phyloP scores from a whole-genome alignment of 768 basidiomycete species.

The Termitomyces sp. region DNA sequence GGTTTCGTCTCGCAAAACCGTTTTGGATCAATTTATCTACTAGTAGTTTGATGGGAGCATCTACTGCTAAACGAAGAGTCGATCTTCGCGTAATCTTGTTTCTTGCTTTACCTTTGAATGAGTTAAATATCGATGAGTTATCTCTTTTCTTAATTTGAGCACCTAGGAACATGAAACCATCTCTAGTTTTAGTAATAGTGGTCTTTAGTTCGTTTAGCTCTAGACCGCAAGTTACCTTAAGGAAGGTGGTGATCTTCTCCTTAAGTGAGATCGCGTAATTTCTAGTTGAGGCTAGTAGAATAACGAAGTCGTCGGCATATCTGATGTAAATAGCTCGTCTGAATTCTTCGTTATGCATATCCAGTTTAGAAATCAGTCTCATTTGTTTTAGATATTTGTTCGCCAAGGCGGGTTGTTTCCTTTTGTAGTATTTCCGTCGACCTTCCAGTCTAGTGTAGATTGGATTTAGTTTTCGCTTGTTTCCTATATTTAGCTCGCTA shows the following conservation, averaged over 20 bases:
- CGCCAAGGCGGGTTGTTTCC: background rate
- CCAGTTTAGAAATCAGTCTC: background rate
- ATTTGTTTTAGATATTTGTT: background rate
- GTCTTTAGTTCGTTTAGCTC: background rate
- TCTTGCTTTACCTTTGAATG: background rate
- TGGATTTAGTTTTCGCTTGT: background rate
- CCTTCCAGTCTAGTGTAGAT: background rate
- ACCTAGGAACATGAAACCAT: background rate
- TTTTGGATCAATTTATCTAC: background rate
- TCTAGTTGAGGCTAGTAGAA: background rate
- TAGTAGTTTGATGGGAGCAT: background rate
- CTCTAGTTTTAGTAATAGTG: background rate
- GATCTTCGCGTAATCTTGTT: background rate
- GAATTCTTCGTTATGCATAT: background rate
- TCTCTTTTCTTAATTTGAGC: background rate
- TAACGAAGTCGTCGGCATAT: background rate
- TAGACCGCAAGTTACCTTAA: background rate
- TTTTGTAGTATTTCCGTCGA: background rate
- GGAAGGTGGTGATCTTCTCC: background rate
- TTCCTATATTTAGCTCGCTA: background rate
- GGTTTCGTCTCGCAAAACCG: background rate
- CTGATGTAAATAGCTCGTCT: background rate
- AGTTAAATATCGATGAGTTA: background rate
- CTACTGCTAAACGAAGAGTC: background rate
- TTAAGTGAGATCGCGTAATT: background rate